Evolutionary conservation across 2,329 filamentous ascomycete genomes (phyloP), one percentile per base, ranked within the genome.

Genomic region (Dactylellina parvicollis): DNA sequence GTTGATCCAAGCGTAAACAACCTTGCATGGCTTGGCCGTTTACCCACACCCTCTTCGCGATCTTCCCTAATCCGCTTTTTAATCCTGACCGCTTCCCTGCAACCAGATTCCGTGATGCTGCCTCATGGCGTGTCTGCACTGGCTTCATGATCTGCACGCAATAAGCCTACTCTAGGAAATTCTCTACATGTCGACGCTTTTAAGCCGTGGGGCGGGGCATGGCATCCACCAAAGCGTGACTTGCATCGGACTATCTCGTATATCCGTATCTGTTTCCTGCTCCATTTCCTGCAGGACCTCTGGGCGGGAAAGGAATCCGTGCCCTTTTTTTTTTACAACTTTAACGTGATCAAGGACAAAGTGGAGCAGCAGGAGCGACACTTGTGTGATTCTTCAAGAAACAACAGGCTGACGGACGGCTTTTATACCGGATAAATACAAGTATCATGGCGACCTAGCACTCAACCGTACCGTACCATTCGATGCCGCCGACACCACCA

Each of bases 1-100:
- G 67, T 72, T 72, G 59, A 65, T 65, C 67, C 67, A 72, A 65
- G 67, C 59, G 50, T 59, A 60, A 65, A 59, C 59, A 65, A 72
- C 67, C 67, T 65, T 72, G 67, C 59, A 64, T 72, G 66, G 59
- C 67, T 72, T 65, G 59, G 67, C 67, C 55, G 50, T 60, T 72
- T 65, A 72, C 54, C 54, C 59, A 72, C 67, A 64, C 59, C 67
- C 67, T 62, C 55, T 69, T 38, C n/a, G n/a, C n/a, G n/a, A n/a
- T n/a, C n/a, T 38, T 71, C 67, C 67, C 52, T 55, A 72, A 30
- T 59, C 46, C 46, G 46, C 50, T 47, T 65, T 72, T 38, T 44
- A 60, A 65, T 40, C 34, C 59, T 38, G 52, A 46, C 54, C 52
- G 18, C 18, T 55, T 14, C 46, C 30, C 67, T 72, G 67, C 52